These are phyloP conservation scores for Suillus bovinus DNA, from an alignment of 768 basidiomycete genomes.

Conservation along the genomic window DNA sequence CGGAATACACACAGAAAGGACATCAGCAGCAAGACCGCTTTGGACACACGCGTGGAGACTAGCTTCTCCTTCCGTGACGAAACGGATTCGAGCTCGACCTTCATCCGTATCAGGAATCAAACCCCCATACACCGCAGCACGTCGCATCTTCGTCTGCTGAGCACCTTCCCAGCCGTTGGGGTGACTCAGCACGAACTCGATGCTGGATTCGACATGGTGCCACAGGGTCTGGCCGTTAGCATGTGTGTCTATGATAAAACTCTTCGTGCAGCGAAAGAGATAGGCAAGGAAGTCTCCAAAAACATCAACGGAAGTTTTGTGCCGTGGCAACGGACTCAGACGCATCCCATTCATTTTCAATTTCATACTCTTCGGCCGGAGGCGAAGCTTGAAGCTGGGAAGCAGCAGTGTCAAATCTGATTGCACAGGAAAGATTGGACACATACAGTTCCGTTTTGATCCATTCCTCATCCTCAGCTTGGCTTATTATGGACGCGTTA, in stretches of 20 bases:
- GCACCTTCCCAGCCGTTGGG: constrained; percentile 84
- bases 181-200: constrained; percentile 76
- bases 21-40: constrained; percentile 75
- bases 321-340: constrained; percentile 63
- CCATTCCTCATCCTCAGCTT: constrained; percentile 80
- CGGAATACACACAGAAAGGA: constrained; percentile 57
- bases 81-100: constrained; percentile 70
- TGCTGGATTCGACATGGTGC: constrained; percentile 66
- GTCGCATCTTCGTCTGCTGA: constrained; percentile 75
- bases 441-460: constrained; percentile 73
- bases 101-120: constrained; percentile 74
- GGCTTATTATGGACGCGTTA: constrained; percentile 50
- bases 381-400: constrained; percentile 73
- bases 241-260: constrained; percentile 80
- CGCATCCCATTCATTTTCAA: constrained; percentile 86
- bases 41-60: constrained; percentile 81
- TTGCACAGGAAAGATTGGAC: constrained; percentile 4
- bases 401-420: constrained; percentile 5
- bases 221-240: constrained; percentile 71
- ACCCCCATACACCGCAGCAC: constrained; percentile 70
- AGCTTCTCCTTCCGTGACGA: constrained; percentile 84
- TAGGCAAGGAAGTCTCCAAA: constrained; percentile 81
- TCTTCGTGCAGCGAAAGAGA: constrained; percentile 70
- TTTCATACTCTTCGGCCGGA: constrained; percentile 76
- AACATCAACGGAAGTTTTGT: constrained; percentile 69